Percentiles rank a stretch among this genome's conserved stretches.
phyloP scores from a whole-genome alignment of 495 filamentous ascomycete species.

The Entonaema liquescens region DNA sequence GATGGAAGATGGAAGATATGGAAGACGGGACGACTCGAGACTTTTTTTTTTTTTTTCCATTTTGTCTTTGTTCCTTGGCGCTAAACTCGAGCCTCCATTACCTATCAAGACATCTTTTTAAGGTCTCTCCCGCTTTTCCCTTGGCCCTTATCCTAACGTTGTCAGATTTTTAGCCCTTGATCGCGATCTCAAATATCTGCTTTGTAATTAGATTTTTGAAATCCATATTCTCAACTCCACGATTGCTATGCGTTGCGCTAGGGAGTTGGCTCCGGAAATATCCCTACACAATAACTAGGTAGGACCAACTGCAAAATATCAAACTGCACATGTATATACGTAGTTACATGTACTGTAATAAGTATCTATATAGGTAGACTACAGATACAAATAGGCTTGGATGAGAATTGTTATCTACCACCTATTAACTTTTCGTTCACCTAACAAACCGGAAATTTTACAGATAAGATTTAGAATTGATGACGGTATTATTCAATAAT shows the following conservation, averaged over 20 bases:
- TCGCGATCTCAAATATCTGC: constrained; percentile 30
- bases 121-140: constrained; percentile 16
- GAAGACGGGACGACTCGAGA: not conserved
- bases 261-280: constrained; percentile 15
- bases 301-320: no score
- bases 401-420: constrained; percentile 21
- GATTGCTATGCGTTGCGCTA: constrained; percentile 1
- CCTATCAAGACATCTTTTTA: constrained; percentile 12
- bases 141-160: constrained; percentile 7
- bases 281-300: no score
- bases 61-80: constrained; percentile 14
- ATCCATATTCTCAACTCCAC: constrained; percentile 8
- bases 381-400: not conserved
- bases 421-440: not conserved
- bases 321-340: not conserved
- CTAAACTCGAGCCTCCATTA: constrained; percentile 33
- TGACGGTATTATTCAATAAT: constrained; percentile 28
- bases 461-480: constrained; percentile 33
- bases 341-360: not conserved
- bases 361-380: not conserved
- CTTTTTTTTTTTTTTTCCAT: no score
- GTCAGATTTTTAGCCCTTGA: constrained; percentile 8
- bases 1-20: not conserved
- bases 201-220: constrained; percentile 22
- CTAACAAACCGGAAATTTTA: constrained; percentile 29